phyloP scores from a whole-genome alignment of 768 basidiomycete genomes.

The Russula foetens region DNA sequence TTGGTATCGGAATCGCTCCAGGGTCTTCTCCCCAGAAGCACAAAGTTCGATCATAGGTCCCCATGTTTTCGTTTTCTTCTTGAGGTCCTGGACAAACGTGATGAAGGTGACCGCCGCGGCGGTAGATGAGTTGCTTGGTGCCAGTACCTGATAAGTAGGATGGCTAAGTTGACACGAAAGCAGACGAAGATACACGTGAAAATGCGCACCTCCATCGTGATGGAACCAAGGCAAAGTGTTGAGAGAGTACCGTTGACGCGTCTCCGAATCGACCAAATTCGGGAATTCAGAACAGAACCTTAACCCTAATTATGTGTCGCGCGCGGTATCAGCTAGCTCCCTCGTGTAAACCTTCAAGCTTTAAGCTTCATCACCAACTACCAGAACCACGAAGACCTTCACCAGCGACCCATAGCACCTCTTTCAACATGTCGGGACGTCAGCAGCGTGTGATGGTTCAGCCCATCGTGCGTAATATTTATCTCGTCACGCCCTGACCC shows the following conservation, averaged over 20 bases:
- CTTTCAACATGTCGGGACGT: constrained; percentile 73
- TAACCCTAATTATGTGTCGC: constrained; percentile 2
- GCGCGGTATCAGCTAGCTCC: no score
- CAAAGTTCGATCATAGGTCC: constrained; percentile 93
- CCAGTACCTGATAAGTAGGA: constrained; percentile 32
- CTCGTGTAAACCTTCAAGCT: neutral
- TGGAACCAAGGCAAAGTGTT: constrained; percentile 19
- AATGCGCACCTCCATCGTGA: constrained; percentile 29
- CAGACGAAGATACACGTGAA: neutral
- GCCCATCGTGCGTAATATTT: constrained; percentile 76
- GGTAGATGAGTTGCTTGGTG: constrained; percentile 83
- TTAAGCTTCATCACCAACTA: neutral
- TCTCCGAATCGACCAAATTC: constrained; percentile 10
- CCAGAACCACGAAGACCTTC: neutral
- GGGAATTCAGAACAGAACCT: constrained; percentile 5
- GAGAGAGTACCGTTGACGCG: constrained; percentile 8
- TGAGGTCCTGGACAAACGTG: constrained; percentile 98
- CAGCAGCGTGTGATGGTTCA: constrained; percentile 98
- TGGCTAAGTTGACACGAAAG: constrained; percentile 1
- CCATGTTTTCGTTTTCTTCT: constrained; percentile 96
- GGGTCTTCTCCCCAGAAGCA: constrained; percentile 90
- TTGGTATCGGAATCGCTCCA: constrained; percentile 94
- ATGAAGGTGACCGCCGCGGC: constrained; percentile 98
- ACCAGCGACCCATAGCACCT: neutral
- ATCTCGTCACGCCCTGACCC: constrained; percentile 8